A percentile compares a stretch with the other conserved stretches of the same genome.
Conservation (phyloP, 106 monocot genomes). For the Dioscorea zingiberensis region DNA sequence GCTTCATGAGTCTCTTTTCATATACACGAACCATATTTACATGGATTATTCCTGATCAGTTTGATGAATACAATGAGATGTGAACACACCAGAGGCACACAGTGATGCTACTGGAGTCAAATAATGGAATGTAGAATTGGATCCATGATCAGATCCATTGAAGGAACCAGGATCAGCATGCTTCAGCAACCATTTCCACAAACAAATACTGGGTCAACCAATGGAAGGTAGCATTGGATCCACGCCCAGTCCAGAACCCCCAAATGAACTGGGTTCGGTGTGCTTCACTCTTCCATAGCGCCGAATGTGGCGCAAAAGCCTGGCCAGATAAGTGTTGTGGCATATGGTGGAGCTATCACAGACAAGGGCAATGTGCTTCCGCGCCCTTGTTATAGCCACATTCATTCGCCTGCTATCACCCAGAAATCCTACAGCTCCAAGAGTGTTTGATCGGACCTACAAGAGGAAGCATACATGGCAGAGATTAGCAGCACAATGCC, state of each 20-base stretch:
- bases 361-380: conserved; percentile 78
- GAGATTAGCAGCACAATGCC: neutral
- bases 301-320: conserved; percentile 85
- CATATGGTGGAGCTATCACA: conserved; percentile 97
- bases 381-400: conserved; percentile 85
- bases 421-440: conserved; percentile 90
- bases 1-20: too few relatives aligned
- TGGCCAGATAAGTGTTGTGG: conserved; percentile 89
- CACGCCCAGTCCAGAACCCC: conserved; percentile 36
- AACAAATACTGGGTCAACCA: conserved; percentile 1
- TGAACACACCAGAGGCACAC: too few relatives aligned
- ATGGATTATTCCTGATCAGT: too few relatives aligned
- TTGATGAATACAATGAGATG: too few relatives aligned
- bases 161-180: too few relatives aligned
- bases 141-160: too few relatives aligned
- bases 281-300: conserved; percentile 62
- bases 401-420: conserved; percentile 90
- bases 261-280: conserved; percentile 63
- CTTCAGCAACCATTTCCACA: too few relatives aligned
- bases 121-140: too few relatives aligned
- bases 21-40: too few relatives aligned
- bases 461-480: neutral
- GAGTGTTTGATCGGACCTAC: conserved; percentile 87
- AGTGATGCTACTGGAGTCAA: too few relatives aligned
- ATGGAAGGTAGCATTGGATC: conserved; percentile 54